These are phyloP conservation scores for Ganoderma leucocontextum DNA, from an alignment of 1,284 basidiomycete species.

Conservation along the genomic window DNA sequence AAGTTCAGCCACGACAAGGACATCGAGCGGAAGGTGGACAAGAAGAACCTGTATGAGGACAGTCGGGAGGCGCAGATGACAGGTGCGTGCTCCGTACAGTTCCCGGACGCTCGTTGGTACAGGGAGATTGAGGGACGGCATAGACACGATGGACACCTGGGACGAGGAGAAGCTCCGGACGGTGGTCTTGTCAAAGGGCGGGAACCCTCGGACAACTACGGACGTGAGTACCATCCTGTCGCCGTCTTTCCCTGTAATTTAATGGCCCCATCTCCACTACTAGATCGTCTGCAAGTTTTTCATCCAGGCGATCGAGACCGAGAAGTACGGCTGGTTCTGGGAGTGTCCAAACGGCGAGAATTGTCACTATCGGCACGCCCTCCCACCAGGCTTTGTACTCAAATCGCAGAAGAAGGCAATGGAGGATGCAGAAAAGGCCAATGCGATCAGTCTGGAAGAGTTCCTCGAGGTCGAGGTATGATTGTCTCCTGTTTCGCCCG, in stretches of 20 bases:
- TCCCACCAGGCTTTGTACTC: conserved; percentile 95
- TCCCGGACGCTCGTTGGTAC: conserved; percentile 8
- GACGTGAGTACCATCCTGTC: conserved; percentile 64
- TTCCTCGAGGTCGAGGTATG: conserved; percentile 95
- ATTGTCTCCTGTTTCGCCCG: neutral
- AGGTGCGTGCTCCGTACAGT: conserved; percentile 55
- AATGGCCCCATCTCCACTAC: neutral
- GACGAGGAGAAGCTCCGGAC: conserved; percentile 92
- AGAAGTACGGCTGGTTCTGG: conserved; percentile 96
- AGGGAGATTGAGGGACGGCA: neutral
- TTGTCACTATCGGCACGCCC: conserved; percentile 95
- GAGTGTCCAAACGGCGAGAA: conserved; percentile 87
- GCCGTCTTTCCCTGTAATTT: conserved; percentile 6
- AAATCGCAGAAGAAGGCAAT: conserved; percentile 90
- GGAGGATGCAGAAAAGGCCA: conserved; percentile 88
- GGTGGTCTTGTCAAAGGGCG: conserved; percentile 90
- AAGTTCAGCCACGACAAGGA: conserved; percentile 96
- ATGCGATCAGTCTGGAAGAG: conserved; percentile 93
- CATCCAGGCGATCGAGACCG: conserved; percentile 94
- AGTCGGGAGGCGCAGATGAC: conserved; percentile 80
- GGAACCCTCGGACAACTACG: conserved; percentile 92
- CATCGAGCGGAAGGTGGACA: conserved; percentile 91
- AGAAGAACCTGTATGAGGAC: conserved; percentile 97
- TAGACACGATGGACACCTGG: conserved; percentile 99
- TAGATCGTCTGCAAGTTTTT: conserved; percentile 98